Percentiles rank a stretch among this genome's conserved stretches.
Evolutionary conservation across 2,329 filamentous ascomycete species (phyloP).

Genomic region (Dactylellina drechsleri): DNA sequence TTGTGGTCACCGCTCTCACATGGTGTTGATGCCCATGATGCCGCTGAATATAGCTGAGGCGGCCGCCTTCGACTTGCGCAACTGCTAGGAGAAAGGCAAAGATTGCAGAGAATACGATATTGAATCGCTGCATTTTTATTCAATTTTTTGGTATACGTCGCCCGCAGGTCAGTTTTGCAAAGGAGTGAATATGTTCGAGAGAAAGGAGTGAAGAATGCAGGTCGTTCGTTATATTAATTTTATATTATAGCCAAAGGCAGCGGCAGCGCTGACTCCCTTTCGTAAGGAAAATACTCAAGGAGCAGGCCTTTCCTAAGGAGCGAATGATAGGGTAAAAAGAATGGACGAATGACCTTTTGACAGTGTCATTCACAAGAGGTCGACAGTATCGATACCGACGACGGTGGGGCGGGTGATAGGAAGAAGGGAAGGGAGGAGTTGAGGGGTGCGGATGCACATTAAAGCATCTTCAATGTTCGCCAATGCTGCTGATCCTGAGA

Average conservation of each 20-base stretch:
- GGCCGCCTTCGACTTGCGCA: slow-evolving; percentile 18
- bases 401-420: slow-evolving; percentile 25
- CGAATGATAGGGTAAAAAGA: slow-evolving; percentile 35
- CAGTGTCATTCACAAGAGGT: slow-evolving; percentile 43
- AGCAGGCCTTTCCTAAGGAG: slow-evolving; percentile 1
- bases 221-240: slow-evolving; percentile 18
- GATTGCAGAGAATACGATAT: slow-evolving; percentile 41
- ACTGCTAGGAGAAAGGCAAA: slow-evolving; percentile 35
- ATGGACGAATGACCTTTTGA: slow-evolving; percentile 51
- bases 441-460: slow-evolving; percentile 18
- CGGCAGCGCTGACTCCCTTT: not conserved
- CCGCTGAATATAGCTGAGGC: slow-evolving; percentile 17
- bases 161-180: too few species aligned
- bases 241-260: slow-evolving; percentile 3
- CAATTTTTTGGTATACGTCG: too few species aligned
- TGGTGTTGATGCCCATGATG: not conserved
- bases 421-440: slow-evolving; percentile 17
- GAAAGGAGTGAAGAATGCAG: slow-evolving; percentile 24
- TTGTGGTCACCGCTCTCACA: not conserved
- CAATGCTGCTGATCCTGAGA: slow-evolving; percentile 24
- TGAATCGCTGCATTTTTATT: slow-evolving; percentile 37
- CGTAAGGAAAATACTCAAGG: slow-evolving; percentile 11
- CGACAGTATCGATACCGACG: slow-evolving; percentile 32
- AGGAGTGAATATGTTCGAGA: slow-evolving; percentile 2
- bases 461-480: slow-evolving; percentile 20